These are phyloP conservation scores for Cerrena zonata DNA, from an alignment of 1,284 basidiomycete genomes.

Conservation along the genomic window DNA sequence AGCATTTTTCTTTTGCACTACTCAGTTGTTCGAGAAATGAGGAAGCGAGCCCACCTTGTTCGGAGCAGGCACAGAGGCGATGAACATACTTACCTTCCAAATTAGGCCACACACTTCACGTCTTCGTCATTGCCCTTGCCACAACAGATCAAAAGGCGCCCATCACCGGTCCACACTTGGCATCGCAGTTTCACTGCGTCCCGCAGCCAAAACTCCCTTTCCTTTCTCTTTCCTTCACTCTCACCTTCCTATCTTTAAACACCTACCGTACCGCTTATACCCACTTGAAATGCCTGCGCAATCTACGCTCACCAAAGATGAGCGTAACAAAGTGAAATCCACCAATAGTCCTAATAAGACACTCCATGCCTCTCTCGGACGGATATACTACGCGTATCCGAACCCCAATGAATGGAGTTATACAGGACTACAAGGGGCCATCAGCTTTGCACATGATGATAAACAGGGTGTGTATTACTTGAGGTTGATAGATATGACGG, in stretches of 20 bases:
- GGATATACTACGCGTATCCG: conserved; percentile 84
- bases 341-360: conserved; percentile 68
- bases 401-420: conserved; percentile 77
- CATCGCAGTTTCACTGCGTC: no score
- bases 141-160: conserved; percentile 11
- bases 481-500: conserved; percentile 75
- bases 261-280: no score
- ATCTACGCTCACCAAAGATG: conserved; percentile 63
- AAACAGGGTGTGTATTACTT: conserved; percentile 57
- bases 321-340: conserved; percentile 73
- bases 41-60: no score
- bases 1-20: background rate
- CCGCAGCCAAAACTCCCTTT: no score
- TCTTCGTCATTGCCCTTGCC: conserved; percentile 1
- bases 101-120: background rate
- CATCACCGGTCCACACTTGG: no score
- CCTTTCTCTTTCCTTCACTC: no score
- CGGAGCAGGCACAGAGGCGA: no score
- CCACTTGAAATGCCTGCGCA: conserved; percentile 58
- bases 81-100: conserved; percentile 1
- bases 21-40: no score
- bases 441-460: conserved; percentile 68
- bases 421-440: conserved; percentile 77
- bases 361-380: conserved; percentile 68
- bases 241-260: no score